Base-by-base conservation (phyloP, 2,329 filamentous ascomycete species). In the Cordyceps militaris region DNA sequence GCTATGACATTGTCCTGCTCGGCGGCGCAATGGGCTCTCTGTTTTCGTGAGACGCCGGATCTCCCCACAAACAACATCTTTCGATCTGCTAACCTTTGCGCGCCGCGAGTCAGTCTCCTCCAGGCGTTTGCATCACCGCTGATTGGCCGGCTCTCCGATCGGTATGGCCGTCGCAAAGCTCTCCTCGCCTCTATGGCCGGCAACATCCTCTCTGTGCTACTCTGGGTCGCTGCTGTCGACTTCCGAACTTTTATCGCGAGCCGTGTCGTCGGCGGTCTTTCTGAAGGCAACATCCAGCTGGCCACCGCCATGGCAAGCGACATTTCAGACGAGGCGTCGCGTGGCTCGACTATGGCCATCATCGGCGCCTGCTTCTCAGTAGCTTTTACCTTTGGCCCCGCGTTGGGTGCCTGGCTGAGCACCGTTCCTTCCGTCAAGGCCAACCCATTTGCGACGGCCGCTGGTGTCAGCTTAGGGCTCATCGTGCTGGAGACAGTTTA, bases 191-290 rank as follows among this genome's bases (percentile, higher is more conserved):
- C 89, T 65, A 97, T 99, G 94, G 75, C 79, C 4, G 94, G 94
- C 42, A 99, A 99, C 71, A 91, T 97, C 54, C 74, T 95, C 54
- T 96, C 90, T 23, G 94, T 99, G 9, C 85, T 95, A 28, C 83
- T 99, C 13, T 99, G 94, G 94, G 91, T 97, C 9, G 83, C 87
- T 46, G 94, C 94, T 1, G 88, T 89, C 56, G 93, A 97, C 74
- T 99, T 99, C 75, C 85, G 92, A 43, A 97, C 93, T 2, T 99
- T 99, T 69, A 80, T 99, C 30, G 89, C 91, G n/a, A 96, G 91
- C 65, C 85, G 94, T 52, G 76, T 99, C 2, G 89, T 99, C 1
- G 94, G 94, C 24, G 94, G 94, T 0, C 74, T 99, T 63, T 97
- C 92, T 58, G 94, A 99, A 75, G 94, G 94, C 61, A 99, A 99